Base-by-base conservation (phyloP, 306 rosid genomes). In the Vigna nakashimae region DNA sequence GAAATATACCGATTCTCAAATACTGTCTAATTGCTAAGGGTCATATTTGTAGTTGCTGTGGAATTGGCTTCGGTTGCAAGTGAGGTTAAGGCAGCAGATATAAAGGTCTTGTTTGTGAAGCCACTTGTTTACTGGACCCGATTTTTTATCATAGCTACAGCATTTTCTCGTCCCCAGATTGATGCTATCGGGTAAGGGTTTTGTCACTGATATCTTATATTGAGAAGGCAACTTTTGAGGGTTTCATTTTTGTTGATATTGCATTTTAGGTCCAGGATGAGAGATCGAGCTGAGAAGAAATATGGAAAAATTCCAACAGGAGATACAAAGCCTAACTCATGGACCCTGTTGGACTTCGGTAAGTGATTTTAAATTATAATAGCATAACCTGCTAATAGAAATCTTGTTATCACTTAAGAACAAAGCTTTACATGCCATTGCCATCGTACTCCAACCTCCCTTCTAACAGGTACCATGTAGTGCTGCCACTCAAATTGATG, bases 51-150 rank as follows among this genome's bases (percentile, higher is more conserved):
- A 95, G 98, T 95, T 91, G 95, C 98, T 63, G 95, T 95, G 71
- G 94, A 84, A 49, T 13, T 92, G 93, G 98, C 98, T 17, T 88
- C 79, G 56, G 95, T 95, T 80, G 98, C 95, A 30, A 95, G 82
- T 82, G 97, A 95, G 18, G 97, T 92, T 58, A 95, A 95, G 84
- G 98, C 98, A 6, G 97, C 84, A 40, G 98, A 94, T 86, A 92
- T 92, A 80, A 90, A 63, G 83, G 98, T 95, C 55, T 88, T 95
- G 45, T 92, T 95, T 83, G 98, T 95, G 93, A 92, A 92, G 88
- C 98, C 98, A 79, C 89, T 95, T 28, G 98, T 95, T 64, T 95
- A 95, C 64, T 94, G 98, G 98, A 92, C 98, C 80, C 88, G 92
- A 49, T 92, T 92, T 85, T 94, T 92, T 76, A 89, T 94, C 74